Evolutionary conservation across 495 filamentous ascomycete species (phyloP), one percentile per base, ranked within the genome.

Genomic region (Tetracladium marchalianum): DNA sequence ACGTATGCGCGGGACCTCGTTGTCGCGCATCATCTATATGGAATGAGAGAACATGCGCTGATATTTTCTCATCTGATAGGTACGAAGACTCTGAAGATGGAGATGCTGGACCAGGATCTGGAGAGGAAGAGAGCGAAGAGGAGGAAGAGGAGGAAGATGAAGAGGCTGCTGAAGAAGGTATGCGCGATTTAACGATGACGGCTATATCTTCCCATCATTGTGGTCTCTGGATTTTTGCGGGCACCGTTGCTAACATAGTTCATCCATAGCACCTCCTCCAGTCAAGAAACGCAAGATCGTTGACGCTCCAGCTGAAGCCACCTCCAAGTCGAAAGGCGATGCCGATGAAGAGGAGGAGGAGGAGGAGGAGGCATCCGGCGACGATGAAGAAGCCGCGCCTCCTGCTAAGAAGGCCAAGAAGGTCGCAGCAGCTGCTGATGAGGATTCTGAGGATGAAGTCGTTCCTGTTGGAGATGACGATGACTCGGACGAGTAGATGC

Each of bases 81-180:
- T 62, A 62, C 47, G 52, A 58, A 32, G 58, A 61, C 32, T 62
- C 59, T 3, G 59, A 52, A 27, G 47, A 40, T 19, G 55, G 57
- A 17, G 54, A 57, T 39, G 53, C 39, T 11, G 46, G 43, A n/a
- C 40, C 18, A 9, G 52, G 39, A n/a, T 52, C 52, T 10, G 59
- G 53, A 16, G 51, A 54, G 12, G 58, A 49, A 13, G 49, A 37
- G 5, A 44, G 53, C 9, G 43, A 44, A 13, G 46, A 53, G 22
- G 46, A 43, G 3, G 41, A 44, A 15, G 54, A 49, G 31, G 49
- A 50, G 13, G 46, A 54, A 11, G 50, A 53, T 15, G 51, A 44
- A 31, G 55, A 44, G 13, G 52, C 47, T 18, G 55, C 55, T n/a
- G 55, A 54, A 12, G 57, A 50, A 11, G 50, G 34, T 37, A 36